A percentile compares a stretch with the other conserved stretches of the same genome.
These are phyloP conservation scores for Botrytis sinoallii DNA, from an alignment of 2,329 filamentous ascomycete species.

Conservation along the genomic window DNA sequence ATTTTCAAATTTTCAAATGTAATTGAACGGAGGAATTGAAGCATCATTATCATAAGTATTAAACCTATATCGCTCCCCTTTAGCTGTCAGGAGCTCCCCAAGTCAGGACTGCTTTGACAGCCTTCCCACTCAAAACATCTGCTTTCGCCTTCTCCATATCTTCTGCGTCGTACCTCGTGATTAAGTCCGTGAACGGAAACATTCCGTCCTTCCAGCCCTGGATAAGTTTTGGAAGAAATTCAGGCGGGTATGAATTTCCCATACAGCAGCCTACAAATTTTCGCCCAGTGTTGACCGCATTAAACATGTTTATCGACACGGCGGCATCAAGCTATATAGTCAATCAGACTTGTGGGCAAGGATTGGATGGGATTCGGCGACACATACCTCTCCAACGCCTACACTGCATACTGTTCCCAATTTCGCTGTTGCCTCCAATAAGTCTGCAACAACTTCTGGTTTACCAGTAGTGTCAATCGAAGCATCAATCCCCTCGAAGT, in stretches of 20 bases:
- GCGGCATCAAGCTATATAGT: slow-evolving; percentile 17
- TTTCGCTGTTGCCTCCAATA: slow-evolving; percentile 26
- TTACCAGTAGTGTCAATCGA: slow-evolving; percentile 27
- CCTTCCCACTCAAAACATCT: slow-evolving; percentile 24
- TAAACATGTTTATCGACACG: slow-evolving; percentile 23
- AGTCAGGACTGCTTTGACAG: slow-evolving; percentile 28
- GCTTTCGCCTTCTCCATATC: slow-evolving; percentile 27
- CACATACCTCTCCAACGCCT: slow-evolving; percentile 26
- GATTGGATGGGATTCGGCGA: background rate
- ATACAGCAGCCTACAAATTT: slow-evolving; percentile 27
- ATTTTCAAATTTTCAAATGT: no score
- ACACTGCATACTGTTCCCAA: slow-evolving; percentile 26
- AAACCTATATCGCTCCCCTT: no score
- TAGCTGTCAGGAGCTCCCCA: no score
- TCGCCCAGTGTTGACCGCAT: slow-evolving; percentile 25
- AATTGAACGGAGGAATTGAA: no score
- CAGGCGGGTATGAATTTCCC: slow-evolving; percentile 30
- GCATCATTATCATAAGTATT: no score
- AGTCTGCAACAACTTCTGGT: slow-evolving; percentile 19
- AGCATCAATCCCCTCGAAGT: slow-evolving; percentile 23
- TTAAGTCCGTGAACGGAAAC: slow-evolving; percentile 29
- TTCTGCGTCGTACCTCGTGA: slow-evolving; percentile 23
- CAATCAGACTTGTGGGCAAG: background rate
- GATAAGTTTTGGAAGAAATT: slow-evolving; percentile 27
- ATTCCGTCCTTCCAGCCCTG: slow-evolving; percentile 25